These are phyloP conservation scores for Salix dunnii DNA, from an alignment of 345 rosid genomes.

Conservation along the genomic window DNA sequence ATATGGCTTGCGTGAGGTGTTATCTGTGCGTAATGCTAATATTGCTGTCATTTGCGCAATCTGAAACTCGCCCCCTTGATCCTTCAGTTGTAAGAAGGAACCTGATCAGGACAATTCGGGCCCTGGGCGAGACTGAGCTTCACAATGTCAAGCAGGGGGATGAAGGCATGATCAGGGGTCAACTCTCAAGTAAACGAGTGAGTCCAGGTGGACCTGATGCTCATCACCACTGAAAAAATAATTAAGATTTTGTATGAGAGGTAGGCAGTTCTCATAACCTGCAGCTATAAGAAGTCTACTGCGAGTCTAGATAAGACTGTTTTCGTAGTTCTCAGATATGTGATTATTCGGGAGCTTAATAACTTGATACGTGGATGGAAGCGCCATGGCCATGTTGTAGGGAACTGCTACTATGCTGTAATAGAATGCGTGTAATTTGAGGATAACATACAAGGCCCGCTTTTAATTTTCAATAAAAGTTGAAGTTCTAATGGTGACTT, in stretches of 20 bases:
- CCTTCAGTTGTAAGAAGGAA: conserved; percentile 10
- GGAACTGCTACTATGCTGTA: too few relatives aligned
- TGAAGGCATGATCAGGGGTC: conserved; percentile 2
- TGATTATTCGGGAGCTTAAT: too few relatives aligned
- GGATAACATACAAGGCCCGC: background rate
- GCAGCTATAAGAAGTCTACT: too few relatives aligned
- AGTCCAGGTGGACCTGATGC: conserved; percentile 61
- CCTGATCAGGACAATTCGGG: conserved; percentile 12
- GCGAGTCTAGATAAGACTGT: too few relatives aligned
- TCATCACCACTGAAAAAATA: conserved; percentile 37
- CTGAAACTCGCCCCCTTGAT: conserved; percentile 12
- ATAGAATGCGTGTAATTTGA: too few relatives aligned
- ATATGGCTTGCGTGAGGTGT: conserved; percentile 17
- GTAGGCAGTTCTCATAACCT: background rate
- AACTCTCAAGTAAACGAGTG: conserved; percentile 20
- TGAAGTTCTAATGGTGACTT: background rate
- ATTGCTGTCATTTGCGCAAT: background rate
- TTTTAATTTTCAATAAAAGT: too few relatives aligned
- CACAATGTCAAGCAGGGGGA: conserved; percentile 8
- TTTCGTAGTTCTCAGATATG: too few relatives aligned
- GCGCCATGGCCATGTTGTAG: too few relatives aligned
- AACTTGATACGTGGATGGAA: too few relatives aligned
- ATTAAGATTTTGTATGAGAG: background rate
- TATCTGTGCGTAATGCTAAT: conserved; percentile 15
- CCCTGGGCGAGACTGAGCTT: conserved; percentile 18